A percentile compares a stretch with the other conserved stretches of the same genome.
Evolutionary conservation across 2,329 filamentous ascomycete genomes (phyloP).

Genomic region (Arthrocladium fulminans): DNA sequence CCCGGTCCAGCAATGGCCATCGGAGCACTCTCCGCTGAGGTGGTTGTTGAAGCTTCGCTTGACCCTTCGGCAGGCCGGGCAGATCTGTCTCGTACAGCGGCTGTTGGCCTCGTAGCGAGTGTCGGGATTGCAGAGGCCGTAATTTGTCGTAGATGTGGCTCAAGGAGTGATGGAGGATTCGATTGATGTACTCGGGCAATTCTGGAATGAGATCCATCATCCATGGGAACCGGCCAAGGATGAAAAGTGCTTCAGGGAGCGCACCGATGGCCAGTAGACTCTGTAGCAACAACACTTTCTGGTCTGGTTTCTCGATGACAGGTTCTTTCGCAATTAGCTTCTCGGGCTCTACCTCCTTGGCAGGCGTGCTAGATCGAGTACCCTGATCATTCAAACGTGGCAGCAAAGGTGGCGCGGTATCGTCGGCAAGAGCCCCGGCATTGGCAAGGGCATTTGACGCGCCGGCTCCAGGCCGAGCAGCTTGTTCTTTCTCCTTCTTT

Average conservation of each 20-base stretch:
- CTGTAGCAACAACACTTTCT: slow-evolving; percentile 76
- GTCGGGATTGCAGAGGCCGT: slow-evolving; percentile 37
- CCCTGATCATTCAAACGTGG: slow-evolving; percentile 42
- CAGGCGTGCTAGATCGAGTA: slow-evolving; percentile 44
- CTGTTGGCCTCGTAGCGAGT: slow-evolving; percentile 40
- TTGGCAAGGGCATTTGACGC: slow-evolving; percentile 74
- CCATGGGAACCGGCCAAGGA: slow-evolving; percentile 89
- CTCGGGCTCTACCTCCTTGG: slow-evolving; percentile 44
- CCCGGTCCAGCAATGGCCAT: slow-evolving; percentile 76
- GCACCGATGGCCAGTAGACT: slow-evolving; percentile 85
- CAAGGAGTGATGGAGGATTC: slow-evolving; percentile 73
- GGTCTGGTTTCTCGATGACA: slow-evolving; percentile 68
- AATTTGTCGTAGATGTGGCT: slow-evolving; percentile 59
- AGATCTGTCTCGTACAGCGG: slow-evolving; percentile 54
- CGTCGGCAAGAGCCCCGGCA: slow-evolving; percentile 80
- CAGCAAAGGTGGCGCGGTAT: slow-evolving; percentile 50
- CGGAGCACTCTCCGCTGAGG: slow-evolving; percentile 59
- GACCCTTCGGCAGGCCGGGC: slow-evolving; percentile 58
- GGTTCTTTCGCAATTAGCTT: slow-evolving; percentile 36
- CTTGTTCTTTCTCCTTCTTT: slow-evolving; percentile 67
- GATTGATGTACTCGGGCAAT: slow-evolving; percentile 70
- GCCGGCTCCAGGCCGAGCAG: slow-evolving; percentile 59
- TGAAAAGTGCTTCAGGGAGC: slow-evolving; percentile 83
- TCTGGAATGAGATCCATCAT: slow-evolving; percentile 77
- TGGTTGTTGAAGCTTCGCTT: slow-evolving; percentile 52